Conservation (phyloP, 2,329 filamentous ascomycete species). For the Botrytis byssoidea region DNA sequence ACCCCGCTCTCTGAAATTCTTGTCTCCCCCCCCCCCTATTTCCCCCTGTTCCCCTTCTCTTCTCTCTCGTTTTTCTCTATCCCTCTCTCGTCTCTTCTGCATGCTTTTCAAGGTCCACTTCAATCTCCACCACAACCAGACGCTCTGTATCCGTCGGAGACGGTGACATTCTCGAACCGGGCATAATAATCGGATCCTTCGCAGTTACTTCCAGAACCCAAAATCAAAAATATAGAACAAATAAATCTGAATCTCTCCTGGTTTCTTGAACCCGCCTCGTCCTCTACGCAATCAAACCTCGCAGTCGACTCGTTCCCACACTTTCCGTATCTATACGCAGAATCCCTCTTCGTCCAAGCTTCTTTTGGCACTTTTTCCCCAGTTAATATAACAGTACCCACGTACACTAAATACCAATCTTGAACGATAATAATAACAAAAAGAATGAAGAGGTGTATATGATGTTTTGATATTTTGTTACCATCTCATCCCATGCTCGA, state of each 20-base stretch:
- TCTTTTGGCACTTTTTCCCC: not conserved
- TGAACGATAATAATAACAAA: not conserved
- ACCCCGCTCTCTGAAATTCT: not conserved
- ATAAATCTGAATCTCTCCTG: not conserved
- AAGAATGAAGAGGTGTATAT: not conserved
- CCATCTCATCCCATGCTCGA: not conserved
- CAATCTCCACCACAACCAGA: accelerated
- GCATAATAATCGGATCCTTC: not conserved
- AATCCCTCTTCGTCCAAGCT: not conserved
- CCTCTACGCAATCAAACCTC: not conserved
- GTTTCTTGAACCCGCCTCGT: too few relatives aligned
- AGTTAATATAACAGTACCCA: not conserved
- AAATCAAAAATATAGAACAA: not conserved
- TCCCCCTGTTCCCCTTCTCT: too few relatives aligned
- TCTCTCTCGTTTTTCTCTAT: not conserved
- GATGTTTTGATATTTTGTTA: not conserved
- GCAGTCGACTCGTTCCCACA: not conserved
- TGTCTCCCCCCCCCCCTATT: too few relatives aligned
- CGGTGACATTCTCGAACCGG: not conserved
- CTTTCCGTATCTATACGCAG: not conserved
- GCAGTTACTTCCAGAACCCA: not conserved
- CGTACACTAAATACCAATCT: not conserved
- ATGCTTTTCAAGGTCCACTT: not conserved
- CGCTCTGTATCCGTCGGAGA: not conserved
- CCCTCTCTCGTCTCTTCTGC: not conserved